phyloP scores from a whole-genome alignment of 805 yeast genomes.

The Saturnispora serradocipensis region DNA sequence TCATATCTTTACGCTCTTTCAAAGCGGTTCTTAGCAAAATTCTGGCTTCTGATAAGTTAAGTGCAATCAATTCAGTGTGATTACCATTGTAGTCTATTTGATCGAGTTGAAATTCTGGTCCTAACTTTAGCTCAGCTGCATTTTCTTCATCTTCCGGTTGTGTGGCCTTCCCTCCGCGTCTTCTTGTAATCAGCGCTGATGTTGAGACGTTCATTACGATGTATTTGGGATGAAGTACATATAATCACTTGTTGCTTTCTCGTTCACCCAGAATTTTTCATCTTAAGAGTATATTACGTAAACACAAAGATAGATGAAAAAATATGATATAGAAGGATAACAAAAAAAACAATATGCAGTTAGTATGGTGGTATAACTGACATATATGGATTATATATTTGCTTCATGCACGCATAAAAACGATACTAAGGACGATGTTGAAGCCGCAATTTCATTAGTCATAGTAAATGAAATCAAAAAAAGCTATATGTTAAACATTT shows the following conservation, averaged over 20 bases:
- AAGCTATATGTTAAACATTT: neutral
- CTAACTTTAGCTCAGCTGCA: constrained; percentile 76
- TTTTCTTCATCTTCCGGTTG: constrained; percentile 85
- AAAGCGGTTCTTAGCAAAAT: constrained; percentile 84
- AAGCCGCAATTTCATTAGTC: neutral
- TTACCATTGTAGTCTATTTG: constrained; percentile 79
- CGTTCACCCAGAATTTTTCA: neutral
- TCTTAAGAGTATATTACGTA: neutral
- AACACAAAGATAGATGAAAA: too few species aligned
- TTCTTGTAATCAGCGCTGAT: constrained; percentile 75
- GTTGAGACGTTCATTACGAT: constrained; percentile 73
- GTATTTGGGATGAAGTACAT: neutral
- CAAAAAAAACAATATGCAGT: neutral
- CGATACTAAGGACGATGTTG: too few species aligned
- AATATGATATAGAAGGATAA: too few species aligned
- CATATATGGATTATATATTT: too few species aligned
- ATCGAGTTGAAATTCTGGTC: constrained; percentile 81
- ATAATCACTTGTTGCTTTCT: neutral
- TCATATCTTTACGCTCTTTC: constrained; percentile 56
- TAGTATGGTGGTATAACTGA: too few species aligned
- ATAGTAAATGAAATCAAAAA: neutral
- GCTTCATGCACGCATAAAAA: too few species aligned
- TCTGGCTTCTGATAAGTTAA: constrained; percentile 85
- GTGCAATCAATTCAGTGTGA: constrained; percentile 66
- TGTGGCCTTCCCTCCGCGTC: constrained; percentile 54